Evolutionary conservation across 2,329 filamentous ascomycete species (phyloP), one percentile per base, ranked within the genome.

Genomic region (Mycogone perniciosa): DNA sequence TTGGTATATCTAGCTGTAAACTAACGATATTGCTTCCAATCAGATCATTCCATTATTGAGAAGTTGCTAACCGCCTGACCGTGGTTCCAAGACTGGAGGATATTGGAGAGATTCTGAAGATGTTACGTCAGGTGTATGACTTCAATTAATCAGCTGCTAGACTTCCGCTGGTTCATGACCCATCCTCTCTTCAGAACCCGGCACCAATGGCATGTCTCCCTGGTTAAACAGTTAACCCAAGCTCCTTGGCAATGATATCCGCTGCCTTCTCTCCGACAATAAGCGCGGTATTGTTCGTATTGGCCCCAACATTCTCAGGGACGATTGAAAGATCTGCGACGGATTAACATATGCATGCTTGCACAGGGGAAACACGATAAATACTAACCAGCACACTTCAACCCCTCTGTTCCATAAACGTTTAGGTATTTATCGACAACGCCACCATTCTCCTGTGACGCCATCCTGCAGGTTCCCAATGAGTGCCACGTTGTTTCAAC

Each of bases 271-370:
- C 74, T 1, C 73, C 74, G 48, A 77, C 62, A 5, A 68, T 57
- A 34, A 76, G 58, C 0, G 74, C 74, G 1, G 68, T 72, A 31
- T 70, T 72, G 40, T 67, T 65, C 1, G 72, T 75, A 51, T 77
- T 76, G 1, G 67, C 69, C 8, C 59, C 69, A 2, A 77, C 68
- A 38, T 74, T 74, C 11, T 57, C 46, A 1, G 68, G 68, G 20
- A 58, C 54, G n/a, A 71, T 60, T 44, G 67, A 67, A 46, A 71
- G 38, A 55, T 72, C 66, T 13, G 59, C 62, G 31, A 71, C 27
- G 0, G 4, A 10, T 9, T 31, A 34, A 38, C 13, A 10, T 5
- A 29, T 33, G 35, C 8, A 34, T 10, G 8, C 3, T 11, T 7
- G 27, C n/a, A 34, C n/a, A 10, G 7, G 9, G 27, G 7, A 31